A percentile compares a stretch with the other conserved stretches of the same genome.
Conservation (phyloP, 768 basidiomycete species). For the Tulasnella sp. region DNA sequence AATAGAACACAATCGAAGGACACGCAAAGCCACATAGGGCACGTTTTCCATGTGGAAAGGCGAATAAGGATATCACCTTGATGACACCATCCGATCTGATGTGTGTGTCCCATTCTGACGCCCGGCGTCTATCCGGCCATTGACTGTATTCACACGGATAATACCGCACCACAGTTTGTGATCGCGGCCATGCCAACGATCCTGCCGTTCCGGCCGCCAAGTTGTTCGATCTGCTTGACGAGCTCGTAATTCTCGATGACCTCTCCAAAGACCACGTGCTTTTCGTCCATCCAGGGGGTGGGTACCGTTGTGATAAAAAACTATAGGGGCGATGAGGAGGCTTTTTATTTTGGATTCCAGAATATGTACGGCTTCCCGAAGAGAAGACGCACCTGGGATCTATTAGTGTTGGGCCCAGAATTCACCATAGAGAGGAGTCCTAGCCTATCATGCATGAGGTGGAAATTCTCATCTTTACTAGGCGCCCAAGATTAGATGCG, state of each 20-base stretch:
- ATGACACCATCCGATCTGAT: no score
- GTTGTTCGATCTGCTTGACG: constrained; percentile 63
- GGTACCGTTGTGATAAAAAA: constrained; percentile 33
- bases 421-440: constrained; percentile 44
- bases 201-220: constrained; percentile 46
- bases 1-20: no score
- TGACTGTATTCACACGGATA: no score
- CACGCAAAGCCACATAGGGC: no score
- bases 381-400: constrained; percentile 9
- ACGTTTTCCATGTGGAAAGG: no score
- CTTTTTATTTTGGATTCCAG: no score
- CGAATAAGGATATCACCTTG: no score
- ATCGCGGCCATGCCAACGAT: no score
- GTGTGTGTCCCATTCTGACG: no score
- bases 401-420: constrained; percentile 62
- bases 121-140: no score
- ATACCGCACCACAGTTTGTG: no score
- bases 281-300: constrained; percentile 38
- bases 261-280: constrained; percentile 88
- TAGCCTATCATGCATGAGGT: constrained; percentile 29
- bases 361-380: no score
- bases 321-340: constrained; percentile 67
- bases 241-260: constrained; percentile 90
- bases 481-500: constrained; percentile 24
- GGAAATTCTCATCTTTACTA: constrained; percentile 31